A percentile compares a stretch with the other conserved stretches of the same genome.
Conservation (phyloP, 352 stramenopile species). For the Pythium dissimile region DNA sequence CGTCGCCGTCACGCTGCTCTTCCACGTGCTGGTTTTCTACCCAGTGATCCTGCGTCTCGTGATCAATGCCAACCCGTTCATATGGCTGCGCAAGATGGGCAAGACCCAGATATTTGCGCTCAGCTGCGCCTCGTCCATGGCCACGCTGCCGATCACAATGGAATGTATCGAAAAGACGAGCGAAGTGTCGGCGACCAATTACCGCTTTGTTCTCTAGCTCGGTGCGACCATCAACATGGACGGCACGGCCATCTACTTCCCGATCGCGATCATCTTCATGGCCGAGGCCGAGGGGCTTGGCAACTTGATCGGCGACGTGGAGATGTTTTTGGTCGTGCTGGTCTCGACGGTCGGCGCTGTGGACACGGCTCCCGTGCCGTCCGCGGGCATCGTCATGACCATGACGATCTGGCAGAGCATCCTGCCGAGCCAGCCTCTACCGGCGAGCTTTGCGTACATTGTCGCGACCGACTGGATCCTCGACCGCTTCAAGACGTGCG, state of each 20-base stretch:
- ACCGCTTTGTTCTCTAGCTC: conserved; percentile 23
- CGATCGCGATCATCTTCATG: conserved; percentile 28
- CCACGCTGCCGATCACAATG: conserved; percentile 30
- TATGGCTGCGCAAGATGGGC: not conserved
- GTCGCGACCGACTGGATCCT: conserved; percentile 50
- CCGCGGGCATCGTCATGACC: conserved; percentile 24
- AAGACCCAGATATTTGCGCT: not conserved
- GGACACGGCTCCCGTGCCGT: conserved; percentile 17
- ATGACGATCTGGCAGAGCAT: conserved; percentile 29
- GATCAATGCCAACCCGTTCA: not conserved
- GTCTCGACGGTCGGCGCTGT: conserved; percentile 20
- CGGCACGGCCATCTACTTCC: conserved; percentile 15
- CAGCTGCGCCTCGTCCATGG: conserved; percentile 27
- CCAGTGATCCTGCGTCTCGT: conserved; percentile 18
- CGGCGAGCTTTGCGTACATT: conserved; percentile 39
- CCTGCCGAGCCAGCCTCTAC: conserved; percentile 23
- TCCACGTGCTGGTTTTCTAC: conserved; percentile 27
- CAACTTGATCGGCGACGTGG: conserved; percentile 8
- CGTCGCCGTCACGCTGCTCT: conserved; percentile 1
- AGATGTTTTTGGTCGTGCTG: conserved; percentile 23
- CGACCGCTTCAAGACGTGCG: conserved; percentile 38
- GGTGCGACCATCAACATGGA: conserved; percentile 26
- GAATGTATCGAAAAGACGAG: conserved; percentile 22
- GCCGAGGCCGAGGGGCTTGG: conserved; percentile 12
- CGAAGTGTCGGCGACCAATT: conserved; percentile 11